phyloP scores from a whole-genome alignment of 2,329 filamentous ascomycete genomes.

The Penicillium sp. region DNA sequence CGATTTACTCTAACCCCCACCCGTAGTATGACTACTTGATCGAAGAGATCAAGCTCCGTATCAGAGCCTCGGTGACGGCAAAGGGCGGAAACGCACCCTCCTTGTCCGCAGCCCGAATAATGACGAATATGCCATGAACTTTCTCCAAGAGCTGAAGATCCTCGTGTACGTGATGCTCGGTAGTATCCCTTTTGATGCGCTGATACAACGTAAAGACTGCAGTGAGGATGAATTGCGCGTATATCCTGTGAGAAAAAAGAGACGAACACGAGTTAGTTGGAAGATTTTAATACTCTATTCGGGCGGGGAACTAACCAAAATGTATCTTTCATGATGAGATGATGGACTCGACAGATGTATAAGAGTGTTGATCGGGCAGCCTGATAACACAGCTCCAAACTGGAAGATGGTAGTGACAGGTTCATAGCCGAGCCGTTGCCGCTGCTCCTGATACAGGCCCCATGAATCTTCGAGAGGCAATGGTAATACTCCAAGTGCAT shows the following conservation, averaged over 20 bases:
- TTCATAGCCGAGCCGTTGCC: neutral
- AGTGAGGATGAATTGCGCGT: constrained; percentile 7
- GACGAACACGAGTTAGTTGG: neutral
- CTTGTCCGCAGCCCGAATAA: neutral
- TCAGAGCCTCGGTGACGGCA: neutral
- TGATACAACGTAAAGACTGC: constrained; percentile 4
- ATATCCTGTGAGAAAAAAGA: neutral
- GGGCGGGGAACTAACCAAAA: neutral
- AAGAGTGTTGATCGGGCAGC: constrained; percentile 2
- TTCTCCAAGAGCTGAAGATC: constrained; percentile 2
- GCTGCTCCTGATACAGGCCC: neutral
- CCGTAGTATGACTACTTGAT: neutral
- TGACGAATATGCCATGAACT: neutral
- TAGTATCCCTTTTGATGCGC: neutral
- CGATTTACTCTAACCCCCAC: neutral
- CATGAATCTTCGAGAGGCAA: constrained; percentile 4
- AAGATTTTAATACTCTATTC: neutral
- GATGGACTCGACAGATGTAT: constrained; percentile 3
- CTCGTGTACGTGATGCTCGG: neutral
- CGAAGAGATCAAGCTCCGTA: neutral
- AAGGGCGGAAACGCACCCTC: neutral
- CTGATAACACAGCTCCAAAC: constrained; percentile 6
- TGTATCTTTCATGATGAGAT: neutral
- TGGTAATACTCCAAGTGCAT: constrained; percentile 6
- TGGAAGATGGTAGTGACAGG: constrained; percentile 4